Conservation (phyloP, 176 grass and related monocot genomes). For the Coix lacrymajobi region DNA sequence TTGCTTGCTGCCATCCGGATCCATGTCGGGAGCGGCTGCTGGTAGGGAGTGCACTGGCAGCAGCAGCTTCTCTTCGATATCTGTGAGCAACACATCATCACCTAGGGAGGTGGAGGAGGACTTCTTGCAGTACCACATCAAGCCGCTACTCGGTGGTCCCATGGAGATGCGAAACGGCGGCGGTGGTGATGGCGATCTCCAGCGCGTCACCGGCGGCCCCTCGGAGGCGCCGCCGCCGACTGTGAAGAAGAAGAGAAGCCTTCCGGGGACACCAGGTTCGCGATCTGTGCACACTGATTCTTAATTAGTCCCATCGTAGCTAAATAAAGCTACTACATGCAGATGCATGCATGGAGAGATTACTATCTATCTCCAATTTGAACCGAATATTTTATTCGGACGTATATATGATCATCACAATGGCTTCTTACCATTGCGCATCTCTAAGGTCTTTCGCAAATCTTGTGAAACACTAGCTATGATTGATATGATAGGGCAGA, state of each 20-base stretch:
- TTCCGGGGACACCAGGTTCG: slow-evolving; percentile 88
- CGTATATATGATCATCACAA: background rate
- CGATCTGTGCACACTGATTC: background rate
- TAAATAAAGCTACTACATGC: background rate
- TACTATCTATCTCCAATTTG: background rate
- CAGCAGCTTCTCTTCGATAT: slow-evolving; percentile 39
- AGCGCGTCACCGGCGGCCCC: background rate
- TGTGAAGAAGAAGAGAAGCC: slow-evolving; percentile 70
- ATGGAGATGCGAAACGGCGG: background rate
- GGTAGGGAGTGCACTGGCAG: slow-evolving; percentile 24
- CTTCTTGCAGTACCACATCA: slow-evolving; percentile 23
- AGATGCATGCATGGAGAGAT: background rate
- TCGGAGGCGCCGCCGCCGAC: slow-evolving; percentile 8
- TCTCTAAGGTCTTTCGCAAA: background rate
- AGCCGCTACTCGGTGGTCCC: background rate
- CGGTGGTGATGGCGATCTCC: slow-evolving; percentile 10
- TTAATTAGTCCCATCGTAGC: background rate
- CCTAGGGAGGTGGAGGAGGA: slow-evolving; percentile 25
- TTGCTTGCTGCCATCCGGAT: background rate
- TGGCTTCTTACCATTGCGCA: background rate
- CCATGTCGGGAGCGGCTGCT: slow-evolving; percentile 46
- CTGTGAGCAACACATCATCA: slow-evolving; percentile 28
- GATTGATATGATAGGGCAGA: slow-evolving; percentile 32
- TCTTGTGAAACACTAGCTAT: slow-evolving; percentile 7
- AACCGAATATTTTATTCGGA: background rate